Evolutionary conservation across 2,329 filamentous ascomycete species (phyloP).

Genomic region (Trichoderma guizhouense): DNA sequence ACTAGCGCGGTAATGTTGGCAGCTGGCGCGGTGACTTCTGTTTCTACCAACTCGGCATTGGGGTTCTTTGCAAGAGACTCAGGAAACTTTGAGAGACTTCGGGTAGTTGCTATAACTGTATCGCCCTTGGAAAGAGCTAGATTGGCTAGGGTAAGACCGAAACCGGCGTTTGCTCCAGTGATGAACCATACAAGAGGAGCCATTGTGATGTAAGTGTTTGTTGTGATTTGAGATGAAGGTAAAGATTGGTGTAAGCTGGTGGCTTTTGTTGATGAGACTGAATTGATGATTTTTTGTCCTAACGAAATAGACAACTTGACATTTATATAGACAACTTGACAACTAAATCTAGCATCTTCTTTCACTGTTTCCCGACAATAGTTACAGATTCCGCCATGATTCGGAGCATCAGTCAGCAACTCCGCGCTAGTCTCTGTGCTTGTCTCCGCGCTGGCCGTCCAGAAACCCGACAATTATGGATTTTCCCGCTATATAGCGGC

Average conservation of each 20-base stretch:
- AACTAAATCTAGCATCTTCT: not conserved
- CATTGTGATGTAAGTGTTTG: not conserved
- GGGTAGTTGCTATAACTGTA: slow-evolving; percentile 44
- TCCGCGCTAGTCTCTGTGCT: not conserved
- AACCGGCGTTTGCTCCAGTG: slow-evolving; percentile 46
- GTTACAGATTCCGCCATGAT: not conserved
- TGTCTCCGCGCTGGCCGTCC: not conserved
- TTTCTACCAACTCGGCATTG: not conserved
- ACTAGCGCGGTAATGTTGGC: slow-evolving; percentile 28
- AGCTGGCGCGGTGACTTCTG: not conserved
- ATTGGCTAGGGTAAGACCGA: slow-evolving; percentile 42
- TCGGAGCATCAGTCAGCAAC: slow-evolving; percentile 8
- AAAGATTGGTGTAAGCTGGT: not conserved
- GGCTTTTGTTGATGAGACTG: not conserved
- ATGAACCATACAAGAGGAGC: slow-evolving; percentile 38
- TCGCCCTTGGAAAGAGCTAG: slow-evolving; percentile 39
- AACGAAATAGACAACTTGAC: no score
- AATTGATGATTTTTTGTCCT: not conserved
- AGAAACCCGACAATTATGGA: not conserved
- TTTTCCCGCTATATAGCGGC: slow-evolving; percentile 7
- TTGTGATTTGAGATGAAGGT: not conserved
- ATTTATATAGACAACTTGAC: not conserved
- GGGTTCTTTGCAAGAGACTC: slow-evolving; percentile 42
- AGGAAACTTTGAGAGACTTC: slow-evolving; percentile 34
- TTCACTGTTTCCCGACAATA: not conserved